Evolutionary conservation across 1,284 basidiomycete species (phyloP), one percentile per base, ranked within the genome.

Genomic region (Naganishia cerealis): DNA sequence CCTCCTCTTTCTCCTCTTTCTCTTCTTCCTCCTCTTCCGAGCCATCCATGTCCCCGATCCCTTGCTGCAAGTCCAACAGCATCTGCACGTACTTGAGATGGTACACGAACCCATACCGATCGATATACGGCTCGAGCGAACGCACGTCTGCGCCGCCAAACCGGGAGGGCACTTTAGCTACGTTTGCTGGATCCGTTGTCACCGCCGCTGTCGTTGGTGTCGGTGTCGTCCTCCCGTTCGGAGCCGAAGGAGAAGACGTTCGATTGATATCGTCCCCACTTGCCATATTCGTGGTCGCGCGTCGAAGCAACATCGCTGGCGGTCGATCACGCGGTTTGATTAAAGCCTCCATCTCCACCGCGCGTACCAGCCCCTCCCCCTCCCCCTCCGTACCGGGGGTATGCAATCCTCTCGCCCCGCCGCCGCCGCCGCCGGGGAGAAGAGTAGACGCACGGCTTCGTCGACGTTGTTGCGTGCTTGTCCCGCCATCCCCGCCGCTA

Each of bases 101-200:
- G 92, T 86, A 96, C 75, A 96, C 90, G 81, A 98, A 98, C 0
- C 95, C 95, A 76, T 92, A 98, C 10, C 92, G 87, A 75, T 97
- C 95, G 6, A 94, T 93, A 72, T 96, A 82, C 10, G 79, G 78
- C 1, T 88, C 87, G 55, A 88, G 85, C 50, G 86, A 85, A 53
- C 81, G 84, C 67, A 84, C 82, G 15, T 86, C 85, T 54, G 86
- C 46, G 85, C 43, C 77, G 81, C 67, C 85, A 83, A 42, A 85
- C 80, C 26, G 82, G 84, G 72, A 88, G 84, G 50, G 86, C 80
- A 21, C 87, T 84, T 3, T 72, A 21, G 39, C 43, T 38, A 16
- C 46, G 36, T 36, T 24, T 18, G 33, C 77, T 33, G 6, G 29
- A 33, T 33, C 29, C 29, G 6, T 33, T 33, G 29, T 33, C 29